A percentile compares a stretch with the other conserved stretches of the same genome.
Evolutionary conservation across 2,329 filamentous ascomycete genomes (phyloP).

Genomic region (Neophaeococcomyces mojaviensis): DNA sequence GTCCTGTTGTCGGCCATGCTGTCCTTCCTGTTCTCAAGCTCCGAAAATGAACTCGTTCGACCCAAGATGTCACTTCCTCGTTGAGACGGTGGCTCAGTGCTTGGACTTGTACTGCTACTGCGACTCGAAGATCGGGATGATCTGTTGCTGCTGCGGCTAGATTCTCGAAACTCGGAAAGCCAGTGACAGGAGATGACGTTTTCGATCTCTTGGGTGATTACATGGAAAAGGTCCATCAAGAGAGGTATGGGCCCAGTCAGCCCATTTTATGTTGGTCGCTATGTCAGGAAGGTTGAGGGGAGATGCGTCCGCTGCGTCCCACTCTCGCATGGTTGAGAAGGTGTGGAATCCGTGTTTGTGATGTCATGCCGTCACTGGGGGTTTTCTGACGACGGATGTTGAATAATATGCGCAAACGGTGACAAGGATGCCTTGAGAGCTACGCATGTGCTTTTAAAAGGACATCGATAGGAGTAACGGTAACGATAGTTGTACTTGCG

Average conservation of each 20-base stretch:
- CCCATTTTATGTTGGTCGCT: slow-evolving; percentile 1
- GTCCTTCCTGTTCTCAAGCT: neutral
- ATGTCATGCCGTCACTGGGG: no score
- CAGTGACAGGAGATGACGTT: slow-evolving; percentile 21
- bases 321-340: no score
- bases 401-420: no score
- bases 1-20: slow-evolving; percentile 1
- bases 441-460: no score
- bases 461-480: no score
- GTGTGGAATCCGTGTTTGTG: no score
- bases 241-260: neutral
- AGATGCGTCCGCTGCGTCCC: no score
- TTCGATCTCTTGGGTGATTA: slow-evolving; percentile 18
- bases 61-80: neutral
- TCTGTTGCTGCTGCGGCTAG: slow-evolving; percentile 10
- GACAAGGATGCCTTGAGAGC: no score
- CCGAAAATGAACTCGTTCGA: neutral
- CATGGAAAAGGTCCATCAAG: slow-evolving; percentile 22
- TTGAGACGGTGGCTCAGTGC: neutral
- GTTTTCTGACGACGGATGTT: no score
- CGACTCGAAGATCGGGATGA: neutral
- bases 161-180: slow-evolving; percentile 17
- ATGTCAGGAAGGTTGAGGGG: neutral
- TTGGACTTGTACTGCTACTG: neutral
- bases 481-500: no score